Percentiles rank a stretch among this genome's conserved stretches.
Conservation (phyloP, 2,329 filamentous ascomycete species). For the Paecilomyces niveus region DNA sequence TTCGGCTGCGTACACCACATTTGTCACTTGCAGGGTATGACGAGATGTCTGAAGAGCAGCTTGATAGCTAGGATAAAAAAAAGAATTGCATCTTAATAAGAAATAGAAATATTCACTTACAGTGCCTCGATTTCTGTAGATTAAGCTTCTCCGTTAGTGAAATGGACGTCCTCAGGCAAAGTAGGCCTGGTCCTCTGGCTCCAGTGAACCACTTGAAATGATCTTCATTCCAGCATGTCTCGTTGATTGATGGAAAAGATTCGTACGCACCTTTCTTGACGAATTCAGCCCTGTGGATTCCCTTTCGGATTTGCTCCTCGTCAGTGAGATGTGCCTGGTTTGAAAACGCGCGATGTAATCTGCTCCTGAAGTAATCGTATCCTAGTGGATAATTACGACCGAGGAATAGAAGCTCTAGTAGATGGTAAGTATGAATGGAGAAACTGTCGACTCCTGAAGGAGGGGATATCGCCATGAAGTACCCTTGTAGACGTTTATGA, state of each 20-base stretch:
- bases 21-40: neutral
- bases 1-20: neutral
- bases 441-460: neutral
- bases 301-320: constrained; percentile 66
- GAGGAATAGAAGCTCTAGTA: constrained; percentile 70
- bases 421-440: neutral
- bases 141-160: neutral
- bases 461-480: neutral
- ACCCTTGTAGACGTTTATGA: constrained; percentile 89
- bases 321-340: constrained; percentile 63
- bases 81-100: neutral
- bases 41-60: neutral
- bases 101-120: constrained; percentile 49
- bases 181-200: neutral
- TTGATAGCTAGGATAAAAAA: neutral
- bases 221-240: neutral
- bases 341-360: constrained; percentile 79
- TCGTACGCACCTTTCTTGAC: constrained; percentile 70
- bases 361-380: constrained; percentile 70
- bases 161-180: neutral
- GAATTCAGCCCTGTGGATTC: constrained; percentile 72
- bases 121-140: constrained; percentile 76
- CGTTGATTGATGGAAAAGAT: neutral
- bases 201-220: neutral
- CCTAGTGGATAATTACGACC: constrained; percentile 83